Conservation (phyloP, 2,329 filamentous ascomycete species). For the Dactylellina cionopaga region DNA sequence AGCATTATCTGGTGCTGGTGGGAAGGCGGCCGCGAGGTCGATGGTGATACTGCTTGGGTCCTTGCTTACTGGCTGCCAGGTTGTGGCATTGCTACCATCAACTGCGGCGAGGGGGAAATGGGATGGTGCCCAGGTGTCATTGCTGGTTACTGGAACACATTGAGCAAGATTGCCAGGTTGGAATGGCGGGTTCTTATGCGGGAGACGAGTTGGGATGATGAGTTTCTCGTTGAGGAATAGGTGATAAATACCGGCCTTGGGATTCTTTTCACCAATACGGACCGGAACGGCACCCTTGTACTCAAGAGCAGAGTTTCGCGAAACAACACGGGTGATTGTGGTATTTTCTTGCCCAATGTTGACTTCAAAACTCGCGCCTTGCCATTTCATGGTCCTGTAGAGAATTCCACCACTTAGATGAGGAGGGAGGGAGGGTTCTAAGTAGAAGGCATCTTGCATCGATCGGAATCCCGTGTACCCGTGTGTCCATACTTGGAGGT, state of each 20-base stretch:
- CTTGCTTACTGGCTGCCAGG: constrained; percentile 72
- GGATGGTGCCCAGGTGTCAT: constrained; percentile 67
- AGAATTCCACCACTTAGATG: constrained; percentile 65
- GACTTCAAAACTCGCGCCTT: constrained; percentile 56
- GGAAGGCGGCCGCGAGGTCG: constrained; percentile 68
- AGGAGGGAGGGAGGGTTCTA: constrained; percentile 73
- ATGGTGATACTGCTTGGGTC: constrained; percentile 68
- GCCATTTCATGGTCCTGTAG: constrained; percentile 57
- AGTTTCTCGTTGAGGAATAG: constrained; percentile 66
- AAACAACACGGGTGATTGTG: constrained; percentile 66
- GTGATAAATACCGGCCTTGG: constrained; percentile 60
- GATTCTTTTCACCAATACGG: constrained; percentile 62
- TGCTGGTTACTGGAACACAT: constrained; percentile 68
- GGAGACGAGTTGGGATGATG: constrained; percentile 69
- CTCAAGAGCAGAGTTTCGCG: constrained; percentile 33
- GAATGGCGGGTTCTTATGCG: constrained; percentile 66
- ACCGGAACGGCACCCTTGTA: constrained; percentile 62
- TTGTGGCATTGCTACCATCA: constrained; percentile 73
- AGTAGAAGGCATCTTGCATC: constrained; percentile 69
- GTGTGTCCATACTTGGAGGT: constrained; percentile 73
- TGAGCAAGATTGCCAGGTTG: constrained; percentile 71
- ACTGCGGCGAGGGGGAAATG: constrained; percentile 76
- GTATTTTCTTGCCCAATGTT: constrained; percentile 64
- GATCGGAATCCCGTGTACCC: constrained; percentile 74
- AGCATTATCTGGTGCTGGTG: constrained; percentile 62